Conservation (phyloP, 345 rosid species). For the Arabidopsis suecica region DNA sequence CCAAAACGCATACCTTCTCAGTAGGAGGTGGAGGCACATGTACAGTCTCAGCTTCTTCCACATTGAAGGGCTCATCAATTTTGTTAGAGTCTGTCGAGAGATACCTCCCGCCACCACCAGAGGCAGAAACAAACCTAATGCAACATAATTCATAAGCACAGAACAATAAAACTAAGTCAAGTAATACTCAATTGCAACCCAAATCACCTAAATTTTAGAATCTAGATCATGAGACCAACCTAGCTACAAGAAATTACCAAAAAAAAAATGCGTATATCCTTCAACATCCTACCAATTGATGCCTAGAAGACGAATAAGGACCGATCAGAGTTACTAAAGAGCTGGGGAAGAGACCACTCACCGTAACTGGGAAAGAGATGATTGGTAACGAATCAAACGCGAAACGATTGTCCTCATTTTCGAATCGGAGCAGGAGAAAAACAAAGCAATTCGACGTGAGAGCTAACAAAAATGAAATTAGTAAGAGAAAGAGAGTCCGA, state of each 20-base stretch:
- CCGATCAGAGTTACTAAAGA: neutral
- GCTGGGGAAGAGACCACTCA: slow-evolving; percentile 25
- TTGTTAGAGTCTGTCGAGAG: slow-evolving; percentile 73
- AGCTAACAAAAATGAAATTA: neutral
- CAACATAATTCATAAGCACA: neutral
- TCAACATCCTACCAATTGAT: neutral
- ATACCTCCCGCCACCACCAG: slow-evolving; percentile 55
- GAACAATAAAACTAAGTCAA: neutral
- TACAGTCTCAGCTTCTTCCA: slow-evolving; percentile 92
- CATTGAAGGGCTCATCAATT: slow-evolving; percentile 78
- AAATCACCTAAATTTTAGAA: neutral
- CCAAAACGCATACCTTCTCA: slow-evolving; percentile 65
- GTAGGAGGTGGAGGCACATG: slow-evolving; percentile 74
- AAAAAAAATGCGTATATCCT: slow-evolving; percentile 2
- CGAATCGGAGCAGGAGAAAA: neutral
- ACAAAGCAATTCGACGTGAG: slow-evolving; percentile 1
- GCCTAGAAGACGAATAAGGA: slow-evolving; percentile 7
- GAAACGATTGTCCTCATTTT: slow-evolving; percentile 47
- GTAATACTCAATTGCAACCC: neutral
- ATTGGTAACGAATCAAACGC: slow-evolving; percentile 45
- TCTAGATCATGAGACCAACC: neutral
- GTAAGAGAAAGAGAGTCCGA: slow-evolving; percentile 17
- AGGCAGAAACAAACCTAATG: slow-evolving; percentile 52
- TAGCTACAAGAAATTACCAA: slow-evolving; percentile 15
- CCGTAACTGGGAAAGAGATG: slow-evolving; percentile 33